phyloP scores from a whole-genome alignment of 139 green algal genomes.

The Parachlorella kessleri region DNA sequence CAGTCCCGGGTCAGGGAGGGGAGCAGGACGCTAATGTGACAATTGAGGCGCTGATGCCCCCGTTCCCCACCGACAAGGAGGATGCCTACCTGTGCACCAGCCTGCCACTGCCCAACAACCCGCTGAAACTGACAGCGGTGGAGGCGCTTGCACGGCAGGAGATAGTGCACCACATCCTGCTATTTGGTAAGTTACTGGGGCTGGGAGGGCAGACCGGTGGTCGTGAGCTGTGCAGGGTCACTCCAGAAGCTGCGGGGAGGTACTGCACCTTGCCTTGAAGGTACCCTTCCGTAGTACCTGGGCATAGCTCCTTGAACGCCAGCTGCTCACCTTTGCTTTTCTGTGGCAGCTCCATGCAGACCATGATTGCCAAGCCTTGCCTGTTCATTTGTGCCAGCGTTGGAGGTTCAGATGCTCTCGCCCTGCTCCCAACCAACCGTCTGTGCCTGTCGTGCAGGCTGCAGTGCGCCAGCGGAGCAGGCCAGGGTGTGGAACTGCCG shows the following conservation, averaged over 20 bases:
- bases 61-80: conserved; percentile 11
- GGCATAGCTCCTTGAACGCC: no score
- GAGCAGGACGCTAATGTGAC: neutral
- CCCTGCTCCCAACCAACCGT: no score
- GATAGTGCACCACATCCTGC: conserved; percentile 89
- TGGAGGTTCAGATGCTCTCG: no score
- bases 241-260: no score
- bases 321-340: no score
- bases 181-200: conserved; percentile 88
- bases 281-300: neutral
- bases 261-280: neutral
- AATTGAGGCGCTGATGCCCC: conserved; percentile 42
- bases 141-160: conserved; percentile 63
- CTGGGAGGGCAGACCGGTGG: no score
- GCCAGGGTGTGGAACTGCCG: conserved; percentile 65
- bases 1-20: neutral
- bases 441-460: no score
- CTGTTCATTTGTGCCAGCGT: no score
- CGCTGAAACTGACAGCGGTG: conserved; percentile 71
- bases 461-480: conserved; percentile 30
- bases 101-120: conserved; percentile 46
- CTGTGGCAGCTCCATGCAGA: no score
- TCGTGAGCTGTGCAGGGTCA: no score
- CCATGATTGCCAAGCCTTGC: no score
- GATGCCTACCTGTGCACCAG: conserved; percentile 72